Evolutionary conservation across 2,329 filamentous ascomycete species (phyloP).

Genomic region (Rhynchosporium secalis): DNA sequence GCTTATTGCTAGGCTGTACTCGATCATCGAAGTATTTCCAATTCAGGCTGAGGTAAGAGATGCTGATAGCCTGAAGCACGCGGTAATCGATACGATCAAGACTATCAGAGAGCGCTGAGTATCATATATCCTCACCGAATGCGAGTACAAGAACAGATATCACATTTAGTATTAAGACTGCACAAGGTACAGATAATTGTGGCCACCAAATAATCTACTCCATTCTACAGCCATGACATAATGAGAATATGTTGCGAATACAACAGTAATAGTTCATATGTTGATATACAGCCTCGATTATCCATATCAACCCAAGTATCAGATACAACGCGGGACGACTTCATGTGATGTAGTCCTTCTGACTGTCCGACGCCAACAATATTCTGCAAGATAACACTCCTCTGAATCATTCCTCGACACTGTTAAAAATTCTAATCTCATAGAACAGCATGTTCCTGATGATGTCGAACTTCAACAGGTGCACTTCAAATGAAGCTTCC

Average conservation of each 20-base stretch:
- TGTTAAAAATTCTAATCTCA: background rate
- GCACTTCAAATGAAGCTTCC: background rate
- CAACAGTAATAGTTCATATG: background rate
- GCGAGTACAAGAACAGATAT: no score
- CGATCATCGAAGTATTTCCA: no score
- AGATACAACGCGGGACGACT: background rate
- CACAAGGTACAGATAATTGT: no score
- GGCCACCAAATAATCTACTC: no score
- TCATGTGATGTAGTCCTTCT: background rate
- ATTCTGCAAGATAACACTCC: background rate
- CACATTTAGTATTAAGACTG: no score
- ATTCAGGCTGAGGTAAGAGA: no score
- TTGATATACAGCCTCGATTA: background rate
- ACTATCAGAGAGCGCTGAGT: no score
- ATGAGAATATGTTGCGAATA: background rate
- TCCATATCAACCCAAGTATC: background rate
- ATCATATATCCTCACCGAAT: no score
- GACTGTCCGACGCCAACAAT: background rate
- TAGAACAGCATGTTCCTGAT: background rate
- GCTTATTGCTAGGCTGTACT: no score
- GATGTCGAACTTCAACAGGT: no score
- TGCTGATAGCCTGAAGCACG: no score
- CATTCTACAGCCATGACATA: background rate
- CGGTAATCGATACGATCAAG: no score
- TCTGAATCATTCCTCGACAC: background rate